Base-by-base conservation (phyloP, 371 early-diverging fungal species). In the Mortierella sp. region DNA sequence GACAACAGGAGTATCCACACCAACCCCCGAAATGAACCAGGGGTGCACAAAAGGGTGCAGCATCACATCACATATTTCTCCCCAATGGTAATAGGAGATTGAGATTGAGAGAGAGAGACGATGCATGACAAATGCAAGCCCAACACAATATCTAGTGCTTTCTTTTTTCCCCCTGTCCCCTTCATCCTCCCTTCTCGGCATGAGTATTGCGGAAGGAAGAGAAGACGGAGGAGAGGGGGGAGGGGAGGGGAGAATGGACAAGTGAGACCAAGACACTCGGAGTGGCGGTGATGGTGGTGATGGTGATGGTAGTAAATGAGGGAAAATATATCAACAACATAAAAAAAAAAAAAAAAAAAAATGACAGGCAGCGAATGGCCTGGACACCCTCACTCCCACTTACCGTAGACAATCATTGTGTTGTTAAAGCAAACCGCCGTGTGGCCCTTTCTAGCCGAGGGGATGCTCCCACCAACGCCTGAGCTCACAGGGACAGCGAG, bases 361-460 rank as follows among this genome's bases (percentile, higher is more conserved):
- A 19, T 25, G 44, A 59, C 14, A 21, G 59, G 21, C 44, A 25
- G 59, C 21, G 47, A 60, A 37, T 37, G 37, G 37, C 9, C 37
- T 37, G 37, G 37, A 37, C 37, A 37, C 5, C 30, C 4, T 9
- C 14, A n/a, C n/a, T 4, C 7, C 30, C 4, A 28, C 14, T 52
- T 72, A 77, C 79, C 79, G 26, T 62, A 77, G 9, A 77, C 64
- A 44, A 77, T 56, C 73, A 77, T 77, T 29, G 72, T 69, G 51
- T 77, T 66, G 52, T 72, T 69, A 15, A 72, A 55, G 30, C 79
- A 77, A 9, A 66, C 66, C 11, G 79, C 62, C 0, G 72, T 57
- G 21, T 77, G 79, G 4, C 79, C 79, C 21, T 66, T 77, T 26
- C 73, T 64, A 51, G 63, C 65, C 16, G 79, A 66, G 15, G 79